Evolutionary conservation across 768 basidiomycete genomes (phyloP), one percentile per base, ranked within the genome.

Genomic region (Peribolospora baueri): DNA sequence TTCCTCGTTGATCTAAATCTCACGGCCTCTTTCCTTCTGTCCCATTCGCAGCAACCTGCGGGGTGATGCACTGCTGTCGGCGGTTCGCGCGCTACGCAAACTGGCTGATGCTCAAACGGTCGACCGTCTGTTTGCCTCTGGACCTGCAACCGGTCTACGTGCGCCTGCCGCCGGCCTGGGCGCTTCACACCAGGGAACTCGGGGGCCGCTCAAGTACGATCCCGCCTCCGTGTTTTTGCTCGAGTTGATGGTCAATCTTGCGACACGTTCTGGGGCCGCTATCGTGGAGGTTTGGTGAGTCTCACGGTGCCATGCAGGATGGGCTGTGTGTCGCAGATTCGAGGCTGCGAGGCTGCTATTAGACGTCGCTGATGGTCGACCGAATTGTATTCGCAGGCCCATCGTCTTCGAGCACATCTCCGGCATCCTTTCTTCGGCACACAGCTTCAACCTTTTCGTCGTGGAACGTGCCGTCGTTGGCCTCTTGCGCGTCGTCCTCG

Each of bases 381-480:
- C 10, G 10, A 10, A 14, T 46, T 14, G 10, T 57, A 25, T 46
- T 25, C n/a, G 8, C 50, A 93, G 90, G 91, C 88, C 91, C 0
- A 76, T 87, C 61, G 77, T 91, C 3, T 95, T 93, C 64, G 88
- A 93, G 62, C 90, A 95, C 65, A 70, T 97, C 37, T 82, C 86
- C 0, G 74, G 80, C 0, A 69, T 98, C 13, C 71, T 98, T 37
- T 76, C 78, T 3, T 72, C 80, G 3, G 76, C 91, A 0, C 73
- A 73, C 10, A 80, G 81, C 53, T 95, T 91, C 65, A 88, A 86
- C 62, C 75, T 86, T 40, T 72, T 98, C 51, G 75, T 98, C 46
- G 84, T 93, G 46, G 93, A 98, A 64, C 75, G 93, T 10, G 88
- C 90, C 3, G 84, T 95, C 3, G 85, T 91, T 11, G 82, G 81